Evolutionary conservation across 2,329 filamentous ascomycete species (phyloP), one percentile per base, ranked within the genome.

Genomic region (Penicillium polonicum): DNA sequence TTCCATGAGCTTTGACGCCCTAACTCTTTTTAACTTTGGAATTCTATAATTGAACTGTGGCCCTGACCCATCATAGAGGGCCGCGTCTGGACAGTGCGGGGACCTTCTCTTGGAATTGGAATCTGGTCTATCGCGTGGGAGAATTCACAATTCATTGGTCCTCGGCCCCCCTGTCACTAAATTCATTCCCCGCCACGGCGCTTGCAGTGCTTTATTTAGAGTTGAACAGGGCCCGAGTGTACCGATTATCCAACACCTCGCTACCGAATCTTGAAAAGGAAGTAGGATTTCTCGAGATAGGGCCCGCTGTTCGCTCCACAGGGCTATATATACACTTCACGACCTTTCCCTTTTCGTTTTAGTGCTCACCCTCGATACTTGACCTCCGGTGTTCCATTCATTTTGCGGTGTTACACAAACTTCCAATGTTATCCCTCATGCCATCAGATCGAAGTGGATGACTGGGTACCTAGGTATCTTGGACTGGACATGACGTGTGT

Each of bases 161-260:
- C 44, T 41, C 44, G 7, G 9, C 10, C 35, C 13, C 52, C 52
- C 25, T 44, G 60, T 27, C 54, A 42, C 45, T 29, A 35, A 38
- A 29, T n/a, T 57, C 35, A 25, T 48, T 36, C 56, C 59, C 52
- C 55, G 61, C 63, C 65, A 65, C 65, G 58, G 65, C 65, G 65
- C 65, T 66, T 66, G 54, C 31, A 49, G 53, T 58, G 57, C 59
- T 60, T 61, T 62, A 61, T 58, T 63, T 63, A 64, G 59, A 58
- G 41, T 48, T 27, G 48, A 25, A 58, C 38, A 35, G 27, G 54
- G 48, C n/a, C 54, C 42, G 48, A 41, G 54, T 12, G 42, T 46
- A 46, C 38, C 17, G 35, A 29, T 35, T 21, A 9, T 25, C 33
- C 33, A 27, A 27, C 19, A 25, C 19, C 31, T 55, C 44, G 36